A percentile compares a stretch with the other conserved stretches of the same genome.
These are phyloP conservation scores for Zygosaccharomyces sapae DNA, from an alignment of 1,139 yeast species.

Conservation along the genomic window DNA sequence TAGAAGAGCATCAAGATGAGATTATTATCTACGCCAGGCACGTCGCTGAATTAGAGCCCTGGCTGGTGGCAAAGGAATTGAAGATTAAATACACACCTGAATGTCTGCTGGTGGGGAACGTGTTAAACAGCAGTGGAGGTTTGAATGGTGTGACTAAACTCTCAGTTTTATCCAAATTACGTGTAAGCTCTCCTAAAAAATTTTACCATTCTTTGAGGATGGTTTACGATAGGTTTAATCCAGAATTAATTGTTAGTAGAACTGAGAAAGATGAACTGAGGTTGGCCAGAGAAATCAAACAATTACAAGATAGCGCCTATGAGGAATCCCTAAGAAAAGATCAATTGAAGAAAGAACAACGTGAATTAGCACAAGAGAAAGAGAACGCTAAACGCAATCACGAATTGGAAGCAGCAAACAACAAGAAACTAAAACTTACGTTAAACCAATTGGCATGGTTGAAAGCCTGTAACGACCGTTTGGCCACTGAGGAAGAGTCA, in stretches of 20 bases:
- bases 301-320: conserved; percentile 40
- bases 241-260: conserved; percentile 38
- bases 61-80: conserved; percentile 34
- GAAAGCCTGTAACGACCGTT: conserved; percentile 17
- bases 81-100: conserved; percentile 35
- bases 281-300: conserved; percentile 37
- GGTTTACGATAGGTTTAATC: conserved; percentile 34
- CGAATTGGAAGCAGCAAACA: conserved; percentile 14
- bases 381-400: conserved; percentile 6
- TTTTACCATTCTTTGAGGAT: conserved; percentile 32
- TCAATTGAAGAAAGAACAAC: conserved; percentile 30
- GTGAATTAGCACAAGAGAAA: conserved; percentile 23
- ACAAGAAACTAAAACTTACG: conserved; percentile 19
- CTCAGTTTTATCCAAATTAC: conserved; percentile 34
- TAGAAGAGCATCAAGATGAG: conserved; percentile 30
- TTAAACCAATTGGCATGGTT: conserved; percentile 26
- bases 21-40: conserved; percentile 33
- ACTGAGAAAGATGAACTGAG: conserved; percentile 37
- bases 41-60: conserved; percentile 36
- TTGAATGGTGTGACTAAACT: conserved; percentile 33
- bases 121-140: conserved; percentile 33
- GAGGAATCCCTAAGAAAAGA: conserved; percentile 38
- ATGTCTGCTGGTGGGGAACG: conserved; percentile 39
- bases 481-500: conserved; percentile 6
- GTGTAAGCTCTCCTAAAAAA: conserved; percentile 27